These are phyloP conservation scores for Neocallimastix lanati DNA, from an alignment of 192 early-diverging fungal genomes.

Conservation along the genomic window DNA sequence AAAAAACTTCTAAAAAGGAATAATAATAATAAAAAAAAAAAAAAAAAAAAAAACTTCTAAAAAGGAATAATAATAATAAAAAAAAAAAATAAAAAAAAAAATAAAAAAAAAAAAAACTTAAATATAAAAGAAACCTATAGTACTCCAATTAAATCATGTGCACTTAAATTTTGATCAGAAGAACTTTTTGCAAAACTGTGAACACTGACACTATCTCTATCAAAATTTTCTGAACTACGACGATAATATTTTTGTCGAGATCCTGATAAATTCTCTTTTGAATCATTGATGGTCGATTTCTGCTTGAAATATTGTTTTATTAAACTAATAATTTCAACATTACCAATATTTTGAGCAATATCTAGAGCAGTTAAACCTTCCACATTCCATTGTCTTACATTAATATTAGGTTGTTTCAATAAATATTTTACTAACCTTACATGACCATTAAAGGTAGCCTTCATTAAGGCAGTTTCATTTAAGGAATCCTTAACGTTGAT, in stretches of 20 bases:
- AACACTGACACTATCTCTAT: not conserved
- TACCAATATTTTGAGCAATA: not conserved
- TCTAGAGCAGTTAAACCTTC: not conserved
- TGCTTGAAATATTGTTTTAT: not conserved
- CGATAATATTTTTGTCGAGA: not conserved
- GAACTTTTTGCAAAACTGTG: not conserved
- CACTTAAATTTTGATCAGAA: not conserved
- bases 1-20: too few species aligned
- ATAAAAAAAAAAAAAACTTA: too few species aligned
- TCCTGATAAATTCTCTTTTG: not conserved
- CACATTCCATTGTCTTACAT: not conserved
- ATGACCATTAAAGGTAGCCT: not conserved
- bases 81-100: too few species aligned
- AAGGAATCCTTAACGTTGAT: not conserved
- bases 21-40: too few species aligned
- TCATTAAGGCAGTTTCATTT: not conserved
- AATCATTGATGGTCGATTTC: not conserved
- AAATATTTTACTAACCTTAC: not conserved
- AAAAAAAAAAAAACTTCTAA: too few species aligned
- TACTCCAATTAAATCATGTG: not conserved
- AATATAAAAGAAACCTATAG: too few species aligned
- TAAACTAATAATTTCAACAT: not conserved
- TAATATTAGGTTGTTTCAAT: not conserved
- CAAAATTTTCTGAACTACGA: not conserved
- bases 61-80: too few species aligned